A percentile compares a stretch with the other conserved stretches of the same genome.
Conservation (phyloP, 129 eudicot species). For the carrot (Daucus carota) region DH1_v3.0 NC_030388.2:3317001-3317500, state of each 20-base stretch:
- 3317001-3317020: too few relatives aligned
- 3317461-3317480: slow-evolving; percentile 20
- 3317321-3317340: slow-evolving; percentile 10
- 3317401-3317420: slow-evolving; percentile 19
- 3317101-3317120: slow-evolving; percentile 22
- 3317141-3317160: background rate
- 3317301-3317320: background rate
- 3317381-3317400: slow-evolving; percentile 33
- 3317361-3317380: slow-evolving; percentile 21
- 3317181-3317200: slow-evolving; percentile 6
- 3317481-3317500: slow-evolving; percentile 31
- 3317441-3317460: background rate
- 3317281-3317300: slow-evolving; percentile 16
- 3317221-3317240: slow-evolving; percentile 27
- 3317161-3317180: slow-evolving; percentile 24
- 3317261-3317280: slow-evolving; percentile 19
- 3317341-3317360: slow-evolving; percentile 23
- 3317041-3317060: too few relatives aligned
- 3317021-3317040: too few relatives aligned
- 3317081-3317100: too few relatives aligned
- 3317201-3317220: slow-evolving; percentile 30
- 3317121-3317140: background rate
- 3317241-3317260: slow-evolving; percentile 26
- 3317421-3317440: background rate
- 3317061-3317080: too few relatives aligned